Evolutionary conservation across 2,329 filamentous ascomycete species (phyloP).

Genomic region (Aspergillus bombycis): DNA sequence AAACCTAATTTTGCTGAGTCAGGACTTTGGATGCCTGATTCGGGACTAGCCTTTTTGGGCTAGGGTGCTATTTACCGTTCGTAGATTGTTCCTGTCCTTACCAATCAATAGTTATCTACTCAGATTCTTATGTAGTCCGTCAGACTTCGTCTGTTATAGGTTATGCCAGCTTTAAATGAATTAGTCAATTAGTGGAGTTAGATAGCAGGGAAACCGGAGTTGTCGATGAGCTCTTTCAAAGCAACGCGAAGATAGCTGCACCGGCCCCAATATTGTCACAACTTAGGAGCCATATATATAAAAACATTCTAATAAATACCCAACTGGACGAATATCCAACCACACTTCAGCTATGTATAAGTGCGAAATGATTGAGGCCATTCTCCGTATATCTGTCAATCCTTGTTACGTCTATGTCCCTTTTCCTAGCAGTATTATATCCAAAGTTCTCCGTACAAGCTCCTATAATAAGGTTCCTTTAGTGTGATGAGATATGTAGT

Average conservation of each 20-base stretch:
- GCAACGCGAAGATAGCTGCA: not conserved
- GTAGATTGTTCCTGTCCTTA: no score
- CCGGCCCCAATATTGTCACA: no score
- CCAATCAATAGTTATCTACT: no score
- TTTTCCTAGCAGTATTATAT: not conserved
- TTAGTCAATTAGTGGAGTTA: not conserved
- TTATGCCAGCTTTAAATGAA: not conserved
- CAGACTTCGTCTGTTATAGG: not conserved
- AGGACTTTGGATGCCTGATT: not conserved
- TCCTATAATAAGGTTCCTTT: not conserved
- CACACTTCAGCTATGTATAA: not conserved
- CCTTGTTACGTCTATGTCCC: not conserved
- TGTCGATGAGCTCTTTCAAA: not conserved
- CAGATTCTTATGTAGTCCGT: not conserved
- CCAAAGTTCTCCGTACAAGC: no score
- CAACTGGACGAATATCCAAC: not conserved
- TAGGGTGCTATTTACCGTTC: not conserved
- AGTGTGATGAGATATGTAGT: not conserved
- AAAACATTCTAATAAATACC: no score
- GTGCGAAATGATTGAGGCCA: no score
- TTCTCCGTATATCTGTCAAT: not conserved
- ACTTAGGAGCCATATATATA: no score
- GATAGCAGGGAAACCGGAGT: not conserved
- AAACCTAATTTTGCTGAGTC: slow-evolving; percentile 6
- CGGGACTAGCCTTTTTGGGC: not conserved